Base-by-base conservation (phyloP, 164 flowering plant species). In the Saururus chinensis region DNA sequence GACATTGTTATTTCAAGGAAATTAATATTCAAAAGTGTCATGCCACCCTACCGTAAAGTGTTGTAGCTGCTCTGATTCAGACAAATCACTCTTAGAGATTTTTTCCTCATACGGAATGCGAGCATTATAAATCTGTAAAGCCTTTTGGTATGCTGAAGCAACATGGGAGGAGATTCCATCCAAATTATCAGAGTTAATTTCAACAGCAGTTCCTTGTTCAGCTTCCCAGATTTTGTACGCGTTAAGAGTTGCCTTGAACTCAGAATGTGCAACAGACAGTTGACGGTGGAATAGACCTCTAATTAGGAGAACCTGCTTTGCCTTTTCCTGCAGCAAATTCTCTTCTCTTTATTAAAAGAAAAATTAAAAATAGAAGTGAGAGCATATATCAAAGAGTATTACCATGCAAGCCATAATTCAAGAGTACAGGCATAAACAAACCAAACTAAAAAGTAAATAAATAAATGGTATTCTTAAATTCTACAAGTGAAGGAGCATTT, bases 201-300 rank as follows among this genome's bases (percentile, higher is more conserved):
- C 79, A 68, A 66, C 56, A 37, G 23, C 54, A 63, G 52, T 68
- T 40, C 86, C 93, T 51, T 78, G 85, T 67, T 78, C 87, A 24
- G 73, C 73, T 77, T 91, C 97, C 97, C 99, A 91, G 59, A 76
- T 68, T 76, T 89, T 88, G 77, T 84, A 95, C 20, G 81, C 77
- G 19, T 65, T 60, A 53, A 95, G 84, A 16, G 81, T 81, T 51
- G 87, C 75, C 19, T 59, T 59, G 56, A 75, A 55, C 63, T 79
- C 74, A 57, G 64, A 71, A 64, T 74, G 84, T 21, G 97, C 97
- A 14, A 91, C 71, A 66, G 96, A 88, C 73, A 95, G 65, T 68
- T 91, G 92, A 22, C 97, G 90, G 20, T 83, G 96, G 67, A 85
- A 91, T 71, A 95, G 69, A 65, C 70, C 83, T 41, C 96, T 77